Evolutionary conservation across 805 yeast genomes (phyloP).

Genomic region (Candida namnaoensis): DNA sequence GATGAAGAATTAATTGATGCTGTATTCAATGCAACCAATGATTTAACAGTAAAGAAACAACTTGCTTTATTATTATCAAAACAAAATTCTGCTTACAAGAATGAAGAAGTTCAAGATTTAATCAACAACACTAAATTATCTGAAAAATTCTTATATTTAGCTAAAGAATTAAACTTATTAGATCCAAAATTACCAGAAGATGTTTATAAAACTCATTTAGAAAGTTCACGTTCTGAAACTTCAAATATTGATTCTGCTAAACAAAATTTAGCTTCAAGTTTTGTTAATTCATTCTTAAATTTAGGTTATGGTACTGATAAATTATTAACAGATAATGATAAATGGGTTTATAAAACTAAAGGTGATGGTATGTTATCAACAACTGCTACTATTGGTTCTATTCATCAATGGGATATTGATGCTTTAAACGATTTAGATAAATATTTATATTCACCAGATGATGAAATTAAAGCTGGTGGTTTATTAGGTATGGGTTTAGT

Average conservation of each 20-base stretch:
- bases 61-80: conserved; percentile 82
- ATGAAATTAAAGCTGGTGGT: conserved; percentile 93
- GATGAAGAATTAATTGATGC: conserved; percentile 68
- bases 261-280: conserved; percentile 90
- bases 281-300: conserved; percentile 86
- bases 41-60: conserved; percentile 73
- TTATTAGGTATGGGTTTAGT: conserved; percentile 90
- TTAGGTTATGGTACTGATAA: conserved; percentile 88
- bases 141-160: conserved; percentile 72
- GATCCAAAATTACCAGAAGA: conserved; percentile 95
- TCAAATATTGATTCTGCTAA: conserved; percentile 77
- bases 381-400: conserved; percentile 84
- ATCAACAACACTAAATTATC: conserved; percentile 72
- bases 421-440: conserved; percentile 88
- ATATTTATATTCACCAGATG: conserved; percentile 77
- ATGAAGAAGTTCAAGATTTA: conserved; percentile 73
- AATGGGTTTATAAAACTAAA: conserved; percentile 89
- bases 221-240: conserved; percentile 52
- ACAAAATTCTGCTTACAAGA: conserved; percentile 75
- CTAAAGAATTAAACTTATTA: conserved; percentile 78
- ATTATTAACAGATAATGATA: conserved; percentile 65
- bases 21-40: conserved; percentile 76
- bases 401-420: conserved; percentile 88
- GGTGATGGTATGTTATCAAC: conserved; percentile 88
- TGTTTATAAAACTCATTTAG: conserved; percentile 85